phyloP scores from a whole-genome alignment of 1,284 basidiomycete genomes.

The Papiliotrema laurentii region DNA sequence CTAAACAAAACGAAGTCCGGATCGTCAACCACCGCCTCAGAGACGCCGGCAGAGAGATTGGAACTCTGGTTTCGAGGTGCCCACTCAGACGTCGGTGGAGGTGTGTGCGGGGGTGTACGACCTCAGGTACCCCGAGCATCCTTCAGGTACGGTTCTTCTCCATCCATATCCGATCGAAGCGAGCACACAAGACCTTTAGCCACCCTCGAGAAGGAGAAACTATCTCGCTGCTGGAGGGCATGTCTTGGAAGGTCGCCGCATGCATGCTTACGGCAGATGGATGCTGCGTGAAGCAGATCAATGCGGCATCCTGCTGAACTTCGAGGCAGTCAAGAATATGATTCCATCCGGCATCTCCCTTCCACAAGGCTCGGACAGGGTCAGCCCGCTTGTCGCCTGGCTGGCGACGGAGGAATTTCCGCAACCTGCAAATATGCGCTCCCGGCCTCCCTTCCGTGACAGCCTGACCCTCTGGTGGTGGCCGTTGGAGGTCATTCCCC shows the following conservation, averaged over 20 bases:
- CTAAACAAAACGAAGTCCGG: too few species aligned
- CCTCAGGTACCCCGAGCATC: too few species aligned
- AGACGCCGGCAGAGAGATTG: background rate
- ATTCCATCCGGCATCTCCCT: background rate
- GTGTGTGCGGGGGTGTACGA: too few species aligned
- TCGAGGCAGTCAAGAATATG: background rate
- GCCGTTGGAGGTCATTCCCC: slow-evolving; percentile 9
- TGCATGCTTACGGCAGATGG: too few species aligned
- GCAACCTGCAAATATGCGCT: background rate
- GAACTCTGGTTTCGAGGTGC: slow-evolving; percentile 33
- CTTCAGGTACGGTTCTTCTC: slow-evolving; percentile 13
- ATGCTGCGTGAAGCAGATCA: slow-evolving; percentile 36
- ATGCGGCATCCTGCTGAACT: slow-evolving; percentile 18
- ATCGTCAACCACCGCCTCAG: background rate
- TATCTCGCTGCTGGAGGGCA: too few species aligned
- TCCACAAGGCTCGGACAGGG: background rate
- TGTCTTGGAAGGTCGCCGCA: too few species aligned
- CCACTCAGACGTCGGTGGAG: slow-evolving; percentile 28
- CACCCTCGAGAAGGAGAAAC: too few species aligned
- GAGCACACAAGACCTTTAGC: too few species aligned
- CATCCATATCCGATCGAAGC: slow-evolving; percentile 35
- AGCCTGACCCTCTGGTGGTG: slow-evolving; percentile 11
- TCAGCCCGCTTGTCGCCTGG: background rate
- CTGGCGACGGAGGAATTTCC: background rate
- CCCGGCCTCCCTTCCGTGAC: slow-evolving; percentile 3